These are phyloP conservation scores for Uronychia setigera DNA, from an alignment of 73 alveolate species.

Conservation along the genomic window DNA sequence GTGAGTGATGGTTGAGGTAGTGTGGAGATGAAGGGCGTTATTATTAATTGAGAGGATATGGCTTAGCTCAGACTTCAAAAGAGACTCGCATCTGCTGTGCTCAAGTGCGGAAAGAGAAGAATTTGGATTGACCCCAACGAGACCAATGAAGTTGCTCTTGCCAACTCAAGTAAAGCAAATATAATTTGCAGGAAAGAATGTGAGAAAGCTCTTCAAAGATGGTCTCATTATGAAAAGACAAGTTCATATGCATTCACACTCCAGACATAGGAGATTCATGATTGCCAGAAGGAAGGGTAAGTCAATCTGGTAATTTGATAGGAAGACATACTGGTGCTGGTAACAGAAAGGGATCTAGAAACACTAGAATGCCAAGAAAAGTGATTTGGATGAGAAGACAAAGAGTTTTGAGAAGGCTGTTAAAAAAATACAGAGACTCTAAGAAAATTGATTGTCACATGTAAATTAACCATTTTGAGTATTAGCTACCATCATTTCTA, in stretches of 20 bases:
- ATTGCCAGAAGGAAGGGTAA: conserved; percentile 80
- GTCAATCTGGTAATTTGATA: background rate
- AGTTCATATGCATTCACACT: conserved; percentile 95
- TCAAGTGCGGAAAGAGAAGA: conserved; percentile 91
- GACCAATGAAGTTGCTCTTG: conserved; percentile 93
- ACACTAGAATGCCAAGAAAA: conserved; percentile 98
- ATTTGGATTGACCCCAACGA: conserved; percentile 99
- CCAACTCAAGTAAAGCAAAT: conserved; percentile 72
- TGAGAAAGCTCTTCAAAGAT: conserved; percentile 94
- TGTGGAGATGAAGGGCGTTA: background rate
- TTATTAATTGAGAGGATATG: conserved; percentile 59
- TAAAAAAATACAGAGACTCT: conserved; percentile 95
- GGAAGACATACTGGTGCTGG: conserved; percentile 99
- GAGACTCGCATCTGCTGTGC: conserved; percentile 91
- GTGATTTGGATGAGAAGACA: conserved; percentile 98
- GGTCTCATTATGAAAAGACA: conserved; percentile 96
- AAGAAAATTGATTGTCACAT: conserved; percentile 95
- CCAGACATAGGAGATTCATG: conserved; percentile 90
- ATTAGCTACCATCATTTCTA: conserved; percentile 92
- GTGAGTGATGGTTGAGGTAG: conserved; percentile 4
- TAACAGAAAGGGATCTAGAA: conserved; percentile 96
- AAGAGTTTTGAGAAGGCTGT: conserved; percentile 98
- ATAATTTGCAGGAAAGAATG: conserved; percentile 52
- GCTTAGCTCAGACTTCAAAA: conserved; percentile 87
- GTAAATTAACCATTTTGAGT: conserved; percentile 10